These are phyloP conservation scores for Penicillium parvum DNA, from an alignment of 495 filamentous ascomycete species.

Conservation along the genomic window DNA sequence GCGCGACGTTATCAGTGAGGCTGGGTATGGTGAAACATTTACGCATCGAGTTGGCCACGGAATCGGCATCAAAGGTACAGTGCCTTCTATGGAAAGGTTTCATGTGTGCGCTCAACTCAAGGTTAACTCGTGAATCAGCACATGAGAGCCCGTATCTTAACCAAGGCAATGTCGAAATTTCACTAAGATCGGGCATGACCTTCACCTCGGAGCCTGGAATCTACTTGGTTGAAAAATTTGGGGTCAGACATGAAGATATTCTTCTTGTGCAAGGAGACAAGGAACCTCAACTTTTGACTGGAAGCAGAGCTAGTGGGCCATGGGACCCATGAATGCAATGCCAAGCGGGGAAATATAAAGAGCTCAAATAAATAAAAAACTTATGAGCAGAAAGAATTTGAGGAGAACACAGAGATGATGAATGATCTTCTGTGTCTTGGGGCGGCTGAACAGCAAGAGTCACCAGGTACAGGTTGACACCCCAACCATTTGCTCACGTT, in stretches of 20 bases:
- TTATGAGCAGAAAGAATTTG: no score
- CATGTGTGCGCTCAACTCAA: background rate
- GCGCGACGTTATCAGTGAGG: constrained; percentile 43
- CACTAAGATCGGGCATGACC: constrained; percentile 46
- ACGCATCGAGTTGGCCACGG: constrained; percentile 56
- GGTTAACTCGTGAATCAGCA: constrained; percentile 22
- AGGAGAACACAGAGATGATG: background rate
- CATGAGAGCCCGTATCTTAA: constrained; percentile 55
- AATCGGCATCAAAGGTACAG: constrained; percentile 52
- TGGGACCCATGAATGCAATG: constrained; percentile 40
- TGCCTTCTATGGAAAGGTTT: no score
- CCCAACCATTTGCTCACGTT: no score
- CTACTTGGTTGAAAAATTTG: constrained; percentile 50
- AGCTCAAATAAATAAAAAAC: background rate
- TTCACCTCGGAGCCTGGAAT: constrained; percentile 55
- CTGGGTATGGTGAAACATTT: constrained; percentile 48
- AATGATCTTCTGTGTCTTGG: no score
- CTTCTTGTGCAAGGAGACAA: constrained; percentile 43
- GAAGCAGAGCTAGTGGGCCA: constrained; percentile 36
- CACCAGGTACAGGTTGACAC: no score
- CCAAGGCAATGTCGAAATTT: constrained; percentile 42
- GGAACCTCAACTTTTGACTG: constrained; percentile 44
- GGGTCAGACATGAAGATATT: constrained; percentile 52
- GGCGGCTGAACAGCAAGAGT: no score
- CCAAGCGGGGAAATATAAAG: background rate